phyloP scores from a whole-genome alignment of 148 eudicot genomes.

The Cornus florida region DNA sequence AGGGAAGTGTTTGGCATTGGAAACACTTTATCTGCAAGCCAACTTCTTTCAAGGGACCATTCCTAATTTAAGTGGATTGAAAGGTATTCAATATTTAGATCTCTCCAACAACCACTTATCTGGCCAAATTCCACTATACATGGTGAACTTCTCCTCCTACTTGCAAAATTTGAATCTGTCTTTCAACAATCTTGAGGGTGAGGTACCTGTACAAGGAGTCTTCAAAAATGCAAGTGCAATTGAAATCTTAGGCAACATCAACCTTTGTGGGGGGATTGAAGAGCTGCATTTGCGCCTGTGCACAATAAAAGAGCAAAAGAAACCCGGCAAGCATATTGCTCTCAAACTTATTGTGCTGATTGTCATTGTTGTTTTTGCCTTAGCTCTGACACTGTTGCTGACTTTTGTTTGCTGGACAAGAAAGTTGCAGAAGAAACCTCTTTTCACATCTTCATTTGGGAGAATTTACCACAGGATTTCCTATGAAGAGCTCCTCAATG shows the following conservation, averaged over 20 bases:
- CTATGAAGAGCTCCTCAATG: too few relatives aligned
- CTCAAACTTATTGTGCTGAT: too few relatives aligned
- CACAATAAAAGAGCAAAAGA: background rate
- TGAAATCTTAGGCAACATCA: background rate
- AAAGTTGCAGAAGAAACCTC: background rate
- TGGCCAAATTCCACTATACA: constrained; percentile 13
- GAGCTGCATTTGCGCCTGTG: background rate
- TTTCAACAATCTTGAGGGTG: background rate
- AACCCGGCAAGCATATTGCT: background rate
- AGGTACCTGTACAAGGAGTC: background rate
- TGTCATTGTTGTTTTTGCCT: background rate
- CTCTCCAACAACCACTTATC: constrained; percentile 20
- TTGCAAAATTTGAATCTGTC: background rate
- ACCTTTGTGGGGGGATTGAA: background rate
- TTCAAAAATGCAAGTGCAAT: background rate
- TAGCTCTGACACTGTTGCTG: background rate
- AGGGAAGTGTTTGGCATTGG: background rate
- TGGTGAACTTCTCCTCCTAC: background rate
- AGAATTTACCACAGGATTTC: background rate
- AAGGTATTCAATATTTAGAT: constrained; percentile 8
- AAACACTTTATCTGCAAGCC: background rate
- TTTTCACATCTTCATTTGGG: background rate
- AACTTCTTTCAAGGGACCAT: constrained; percentile 15
- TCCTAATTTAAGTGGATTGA: constrained; percentile 1
- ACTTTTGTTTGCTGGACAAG: background rate